Base-by-base conservation (phyloP, 768 basidiomycete species). In the Guyanaporus albipodus region DNA sequence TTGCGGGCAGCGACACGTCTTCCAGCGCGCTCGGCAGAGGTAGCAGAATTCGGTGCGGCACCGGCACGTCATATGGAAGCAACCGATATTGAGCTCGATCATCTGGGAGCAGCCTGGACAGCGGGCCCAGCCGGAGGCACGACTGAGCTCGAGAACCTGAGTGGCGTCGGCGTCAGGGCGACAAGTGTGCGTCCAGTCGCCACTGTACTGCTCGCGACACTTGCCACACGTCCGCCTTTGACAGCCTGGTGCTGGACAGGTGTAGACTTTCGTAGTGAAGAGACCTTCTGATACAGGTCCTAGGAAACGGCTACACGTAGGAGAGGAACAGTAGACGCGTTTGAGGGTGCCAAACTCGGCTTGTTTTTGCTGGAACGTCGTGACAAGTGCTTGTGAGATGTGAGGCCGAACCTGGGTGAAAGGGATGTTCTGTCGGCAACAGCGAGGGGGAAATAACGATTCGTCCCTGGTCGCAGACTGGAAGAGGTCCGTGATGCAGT, bases 1-100 rank as follows among this genome's bases (percentile, higher is more conserved):
- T 46, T 83, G 80, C 0, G 73, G 71, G 50, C 86, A 87, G 0
- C 0, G 15, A 53, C 87, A 89, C 1, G 64, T 70, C 66, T 84
- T 85, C 85, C 85, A 89, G 4, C 45, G 64, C 24, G 56, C 73
- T 69, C 71, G 41, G 69, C 80, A 72, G 69, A 80, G 51, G 34
- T 73, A 74, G 54, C 73, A 74, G 43, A 73, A 73, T 44, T 73
- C 57, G 14, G 66, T 65, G 28, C 53, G 43, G 49, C 72, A 73
- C 18, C 63, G 49, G 41, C 72, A 74, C 2, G 68, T 69, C 66
- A 71, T 70, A 45, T 73, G 73, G 51, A 60, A 68, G 44, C 72
- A 73, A 0, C 72, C 72, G 8, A 52, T 18, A 3, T 58, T 44
- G 28, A 71, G 66, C 48, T 73, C 72, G 43, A 73, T 63, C 57